Conservation (phyloP, 1,284 basidiomycete species). For the Meira miltonrushii region DNA sequence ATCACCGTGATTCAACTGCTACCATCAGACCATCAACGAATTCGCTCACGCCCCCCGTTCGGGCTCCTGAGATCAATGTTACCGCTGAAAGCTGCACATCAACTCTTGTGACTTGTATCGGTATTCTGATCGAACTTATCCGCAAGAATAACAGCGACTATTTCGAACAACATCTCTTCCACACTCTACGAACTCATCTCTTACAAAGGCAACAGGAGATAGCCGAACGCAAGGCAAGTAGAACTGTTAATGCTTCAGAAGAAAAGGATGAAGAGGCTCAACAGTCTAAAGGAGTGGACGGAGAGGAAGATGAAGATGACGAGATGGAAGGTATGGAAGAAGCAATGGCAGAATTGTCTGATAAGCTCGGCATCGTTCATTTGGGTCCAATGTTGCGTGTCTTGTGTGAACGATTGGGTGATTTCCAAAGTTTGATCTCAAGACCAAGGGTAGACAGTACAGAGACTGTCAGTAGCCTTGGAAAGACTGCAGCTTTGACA, state of each 20-base stretch:
- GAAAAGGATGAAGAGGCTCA: conserved; percentile 15
- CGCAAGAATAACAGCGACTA: conserved; percentile 98
- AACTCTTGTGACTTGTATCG: conserved; percentile 79
- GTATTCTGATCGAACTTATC: conserved; percentile 90
- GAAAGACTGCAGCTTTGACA: conserved; percentile 69
- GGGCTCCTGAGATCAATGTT: conserved; percentile 28
- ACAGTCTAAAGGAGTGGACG: conserved; percentile 8
- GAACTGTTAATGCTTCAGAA: not conserved
- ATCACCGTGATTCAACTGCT: conserved; percentile 42
- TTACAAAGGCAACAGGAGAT: conserved; percentile 75
- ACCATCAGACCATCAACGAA: conserved; percentile 37
- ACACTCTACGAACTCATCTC: conserved; percentile 81
- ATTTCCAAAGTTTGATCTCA: conserved; percentile 68
- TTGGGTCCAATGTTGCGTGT: conserved; percentile 76
- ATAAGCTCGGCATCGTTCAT: conserved; percentile 89
- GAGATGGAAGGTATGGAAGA: conserved; percentile 61
- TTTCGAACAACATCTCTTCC: conserved; percentile 97
- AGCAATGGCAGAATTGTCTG: conserved; percentile 78
- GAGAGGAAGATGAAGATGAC: conserved; percentile 44
- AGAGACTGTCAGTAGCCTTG: conserved; percentile 29
- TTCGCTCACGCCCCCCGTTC: conserved; percentile 28
- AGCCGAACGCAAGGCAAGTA: conserved; percentile 25
- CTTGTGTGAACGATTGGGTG: conserved; percentile 66
- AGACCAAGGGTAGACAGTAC: conserved; percentile 71
- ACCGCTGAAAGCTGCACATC: conserved; percentile 71